Percentiles rank a stretch among this genome's conserved stretches.
Evolutionary conservation across 2,329 filamentous ascomycete genomes (phyloP).

Genomic region (Penicillium polonicum): DNA sequence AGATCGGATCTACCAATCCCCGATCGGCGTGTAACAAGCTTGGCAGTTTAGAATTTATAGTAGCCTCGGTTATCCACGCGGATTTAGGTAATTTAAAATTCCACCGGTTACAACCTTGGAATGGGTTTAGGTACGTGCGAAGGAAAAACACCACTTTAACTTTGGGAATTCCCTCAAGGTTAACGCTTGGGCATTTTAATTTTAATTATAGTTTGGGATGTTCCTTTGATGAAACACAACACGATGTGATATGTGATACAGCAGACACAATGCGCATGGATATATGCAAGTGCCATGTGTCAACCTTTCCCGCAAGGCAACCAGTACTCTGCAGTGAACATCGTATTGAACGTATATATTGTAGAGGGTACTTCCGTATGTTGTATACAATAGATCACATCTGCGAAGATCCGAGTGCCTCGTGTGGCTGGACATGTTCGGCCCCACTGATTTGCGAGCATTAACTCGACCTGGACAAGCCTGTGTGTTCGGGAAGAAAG

Average conservation of each 20-base stretch:
- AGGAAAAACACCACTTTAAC: neutral
- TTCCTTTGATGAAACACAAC: constrained; percentile 1
- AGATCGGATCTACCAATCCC: constrained; percentile 13
- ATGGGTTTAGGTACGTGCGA: neutral
- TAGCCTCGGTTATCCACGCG: neutral
- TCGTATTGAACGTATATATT: neutral
- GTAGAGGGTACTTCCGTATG: neutral
- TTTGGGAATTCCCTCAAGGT: neutral
- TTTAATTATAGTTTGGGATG: constrained; percentile 8
- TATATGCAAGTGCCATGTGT: constrained; percentile 27
- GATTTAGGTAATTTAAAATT: neutral
- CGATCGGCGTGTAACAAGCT: constrained; percentile 5
- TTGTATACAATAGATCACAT: neutral
- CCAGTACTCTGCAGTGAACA: neutral
- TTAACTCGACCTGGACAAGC: neutral
- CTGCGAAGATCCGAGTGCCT: constrained; percentile 1
- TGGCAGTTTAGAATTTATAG: neutral
- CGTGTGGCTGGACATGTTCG: neutral
- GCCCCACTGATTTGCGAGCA: constrained; percentile 13
- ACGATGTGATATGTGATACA: constrained; percentile 13
- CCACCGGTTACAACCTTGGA: neutral
- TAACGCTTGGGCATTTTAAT: constrained; percentile 2
- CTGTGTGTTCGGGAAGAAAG: constrained; percentile 3
- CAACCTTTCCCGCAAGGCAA: constrained; percentile 15
- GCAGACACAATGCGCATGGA: constrained; percentile 7